A percentile compares a stretch with the other conserved stretches of the same genome.
Evolutionary conservation across 768 basidiomycete genomes (phyloP).

Genomic region (Rhizopogon sp.): DNA sequence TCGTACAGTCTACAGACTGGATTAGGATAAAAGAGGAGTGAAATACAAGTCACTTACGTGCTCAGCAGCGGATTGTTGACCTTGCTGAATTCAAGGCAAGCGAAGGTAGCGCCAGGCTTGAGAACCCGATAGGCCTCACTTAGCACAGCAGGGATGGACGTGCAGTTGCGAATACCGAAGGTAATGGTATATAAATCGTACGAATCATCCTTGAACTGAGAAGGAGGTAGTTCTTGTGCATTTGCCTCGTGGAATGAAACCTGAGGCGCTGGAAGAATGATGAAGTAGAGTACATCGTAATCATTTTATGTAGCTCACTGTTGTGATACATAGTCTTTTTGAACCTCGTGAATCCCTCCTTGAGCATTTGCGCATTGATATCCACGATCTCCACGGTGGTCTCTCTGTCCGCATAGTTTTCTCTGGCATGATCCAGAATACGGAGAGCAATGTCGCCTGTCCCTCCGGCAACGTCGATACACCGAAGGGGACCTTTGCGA

Average conservation of each 20-base stretch:
- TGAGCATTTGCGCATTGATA: slow-evolving; percentile 93
- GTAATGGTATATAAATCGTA: slow-evolving; percentile 98
- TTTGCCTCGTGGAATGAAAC: slow-evolving; percentile 91
- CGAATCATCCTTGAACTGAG: slow-evolving; percentile 71
- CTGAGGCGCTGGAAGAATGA: slow-evolving; percentile 64
- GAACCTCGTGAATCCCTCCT: slow-evolving; percentile 85
- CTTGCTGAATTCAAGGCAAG: slow-evolving; percentile 93
- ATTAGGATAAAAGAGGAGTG: slow-evolving; percentile 2
- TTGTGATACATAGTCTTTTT: slow-evolving; percentile 98
- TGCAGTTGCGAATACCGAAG: slow-evolving; percentile 97
- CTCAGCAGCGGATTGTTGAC: slow-evolving; percentile 84
- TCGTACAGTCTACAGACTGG: slow-evolving; percentile 68
- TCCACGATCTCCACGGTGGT: slow-evolving; percentile 87
- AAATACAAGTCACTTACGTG: slow-evolving; percentile 51
- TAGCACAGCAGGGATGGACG: slow-evolving; percentile 83
- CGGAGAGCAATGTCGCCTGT: slow-evolving; percentile 97
- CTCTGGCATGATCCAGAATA: slow-evolving; percentile 86
- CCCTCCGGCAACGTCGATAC: slow-evolving; percentile 95
- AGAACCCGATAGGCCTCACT: slow-evolving; percentile 89
- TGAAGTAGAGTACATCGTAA: slow-evolving; percentile 2
- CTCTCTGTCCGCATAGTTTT: slow-evolving; percentile 86
- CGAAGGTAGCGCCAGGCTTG: slow-evolving; percentile 93
- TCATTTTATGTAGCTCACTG: slow-evolving; percentile 47
- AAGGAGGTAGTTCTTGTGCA: slow-evolving; percentile 70
- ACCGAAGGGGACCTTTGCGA: slow-evolving; percentile 65